Base-by-base conservation (phyloP, 208 protist genomes). In the Leishmania gerbilli region DNA sequence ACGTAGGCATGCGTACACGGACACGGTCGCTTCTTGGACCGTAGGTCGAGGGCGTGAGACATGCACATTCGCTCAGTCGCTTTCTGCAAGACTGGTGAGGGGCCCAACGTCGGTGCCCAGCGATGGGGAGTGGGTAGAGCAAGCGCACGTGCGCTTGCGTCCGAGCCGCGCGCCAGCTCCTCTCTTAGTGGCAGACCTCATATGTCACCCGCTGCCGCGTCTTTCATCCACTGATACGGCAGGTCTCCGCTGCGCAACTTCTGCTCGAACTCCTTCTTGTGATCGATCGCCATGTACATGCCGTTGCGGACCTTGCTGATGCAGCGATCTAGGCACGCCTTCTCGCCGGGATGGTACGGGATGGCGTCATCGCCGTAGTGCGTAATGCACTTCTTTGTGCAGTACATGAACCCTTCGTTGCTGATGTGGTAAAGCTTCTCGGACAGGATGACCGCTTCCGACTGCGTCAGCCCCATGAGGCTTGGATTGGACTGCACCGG, bases 211-310 rank as follows among this genome's bases (percentile, higher is more conserved):
- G 79, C 82, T 58, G 82, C 79, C 5, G 88, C 87, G 49, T 94
- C 90, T 56, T 80, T 87, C 93, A 97, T 95, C 92, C 93, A 97
- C 78, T 91, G 83, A 76, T 97, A 97, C 13, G 91, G 93, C 85
- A 97, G 82, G 6, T 91, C 88, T 0, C 91, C 89, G 19, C 81
- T 84, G 72, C 90, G 89, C 51, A 97, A 79, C 77, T 94, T 87
- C 77, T 79, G 53, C 68, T 97, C 90, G 67, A 97, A 95, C 42
- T 90, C 86, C 65, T 87, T 93, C 79, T 92, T 92, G 27, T 88
- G 78, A 42, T 84, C 79, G n/a, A 87, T 78, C 6, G 93, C 87
- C 80, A 97, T 91, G 67, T 87, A 72, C 34, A 95, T 77, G 11
- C 91, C 93, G 53, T 91, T 86, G 55, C 86, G 77, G 13, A 97